phyloP scores from a whole-genome alignment of 768 basidiomycete species.

The Termitomyces bulborhizus region DNA sequence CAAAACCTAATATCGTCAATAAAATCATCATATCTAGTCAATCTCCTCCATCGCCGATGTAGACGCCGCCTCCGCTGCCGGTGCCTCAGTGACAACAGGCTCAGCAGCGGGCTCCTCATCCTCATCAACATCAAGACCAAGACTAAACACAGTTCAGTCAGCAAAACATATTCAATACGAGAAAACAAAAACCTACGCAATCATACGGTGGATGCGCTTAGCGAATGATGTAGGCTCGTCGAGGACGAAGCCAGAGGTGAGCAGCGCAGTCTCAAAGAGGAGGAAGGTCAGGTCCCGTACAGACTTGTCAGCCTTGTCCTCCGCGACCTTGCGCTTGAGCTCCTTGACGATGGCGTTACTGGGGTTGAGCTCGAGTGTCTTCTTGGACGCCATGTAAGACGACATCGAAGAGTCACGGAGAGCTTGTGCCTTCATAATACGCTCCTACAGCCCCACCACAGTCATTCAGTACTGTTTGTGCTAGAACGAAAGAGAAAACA shows the following conservation, averaged over 20 bases:
- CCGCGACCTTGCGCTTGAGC: constrained; percentile 89
- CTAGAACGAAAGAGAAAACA: constrained; percentile 14
- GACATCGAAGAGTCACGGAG: constrained; percentile 96
- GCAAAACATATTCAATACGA: neutral
- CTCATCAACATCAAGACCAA: constrained; percentile 86
- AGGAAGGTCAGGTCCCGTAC: constrained; percentile 95
- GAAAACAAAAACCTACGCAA: constrained; percentile 46
- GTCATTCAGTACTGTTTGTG: neutral
- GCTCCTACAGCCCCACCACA: constrained; percentile 43
- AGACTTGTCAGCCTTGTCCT: constrained; percentile 98
- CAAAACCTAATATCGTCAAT: too few relatives aligned
- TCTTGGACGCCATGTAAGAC: constrained; percentile 98
- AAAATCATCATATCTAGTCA: constrained; percentile 41
- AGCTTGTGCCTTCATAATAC: constrained; percentile 99
- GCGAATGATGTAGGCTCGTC: constrained; percentile 95
- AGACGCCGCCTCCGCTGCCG: constrained; percentile 53
- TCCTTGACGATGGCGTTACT: constrained; percentile 91
- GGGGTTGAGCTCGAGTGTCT: constrained; percentile 96
- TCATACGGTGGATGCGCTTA: constrained; percentile 97
- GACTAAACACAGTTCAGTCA: constrained; percentile 24
- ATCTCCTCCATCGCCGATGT: constrained; percentile 97
- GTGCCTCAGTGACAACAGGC: constrained; percentile 38
- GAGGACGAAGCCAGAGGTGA: constrained; percentile 93
- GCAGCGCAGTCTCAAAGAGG: constrained; percentile 93
- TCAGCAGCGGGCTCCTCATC: constrained; percentile 42